A percentile compares a stretch with the other conserved stretches of the same genome.
Evolutionary conservation across 768 basidiomycete species (phyloP).

Genomic region (Pholiota conissans): DNA sequence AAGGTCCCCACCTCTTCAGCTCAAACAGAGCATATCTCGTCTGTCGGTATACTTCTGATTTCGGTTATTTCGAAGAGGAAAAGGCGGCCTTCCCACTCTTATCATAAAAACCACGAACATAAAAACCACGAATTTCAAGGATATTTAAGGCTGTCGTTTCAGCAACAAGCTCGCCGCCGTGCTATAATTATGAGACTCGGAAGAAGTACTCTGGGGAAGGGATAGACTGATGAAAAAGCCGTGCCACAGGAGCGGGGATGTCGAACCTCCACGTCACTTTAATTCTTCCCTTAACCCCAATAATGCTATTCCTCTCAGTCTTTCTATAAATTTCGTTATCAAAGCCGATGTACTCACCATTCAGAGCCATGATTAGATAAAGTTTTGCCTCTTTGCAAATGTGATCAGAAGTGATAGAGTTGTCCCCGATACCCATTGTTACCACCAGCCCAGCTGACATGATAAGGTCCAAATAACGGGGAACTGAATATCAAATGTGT

Average conservation of each 20-base stretch:
- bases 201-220: neutral
- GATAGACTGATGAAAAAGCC: neutral
- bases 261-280: neutral
- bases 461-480: neutral
- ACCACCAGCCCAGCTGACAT: neutral
- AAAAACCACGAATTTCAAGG: neutral
- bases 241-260: neutral
- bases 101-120: neutral
- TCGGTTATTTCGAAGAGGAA: neutral
- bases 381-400: neutral
- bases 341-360: too few species aligned
- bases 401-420: neutral
- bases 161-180: neutral
- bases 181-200: neutral
- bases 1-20: neutral
- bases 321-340: neutral
- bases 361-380: too few species aligned
- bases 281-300: neutral
- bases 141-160: neutral
- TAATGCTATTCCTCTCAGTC: neutral
- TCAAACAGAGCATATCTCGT: neutral
- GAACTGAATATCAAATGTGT: neutral
- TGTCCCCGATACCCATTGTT: neutral
- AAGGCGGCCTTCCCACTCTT: neutral
- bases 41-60: neutral